Conservation (phyloP, 345 rosid species). For the Combretum micranthum region DNA sequence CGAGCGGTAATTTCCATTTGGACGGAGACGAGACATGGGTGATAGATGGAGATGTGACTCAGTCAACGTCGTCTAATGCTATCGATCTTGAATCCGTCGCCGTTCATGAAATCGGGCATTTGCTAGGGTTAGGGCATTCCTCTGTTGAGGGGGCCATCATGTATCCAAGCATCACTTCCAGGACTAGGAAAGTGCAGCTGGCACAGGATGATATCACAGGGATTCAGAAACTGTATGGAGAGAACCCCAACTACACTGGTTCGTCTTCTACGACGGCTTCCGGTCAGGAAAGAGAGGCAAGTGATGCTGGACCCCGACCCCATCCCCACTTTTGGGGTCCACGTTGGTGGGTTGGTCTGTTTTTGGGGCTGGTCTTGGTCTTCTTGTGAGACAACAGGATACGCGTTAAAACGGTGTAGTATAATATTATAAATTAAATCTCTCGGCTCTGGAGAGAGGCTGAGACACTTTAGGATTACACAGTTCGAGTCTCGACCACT, state of each 20-base stretch:
- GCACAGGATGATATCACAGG: conserved; percentile 60
- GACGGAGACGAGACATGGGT: conserved; percentile 80
- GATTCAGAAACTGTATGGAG: conserved; percentile 65
- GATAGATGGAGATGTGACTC: conserved; percentile 31
- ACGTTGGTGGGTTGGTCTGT: too few species aligned
- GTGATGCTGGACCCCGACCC: conserved; percentile 26
- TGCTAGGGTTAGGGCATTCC: conserved; percentile 90
- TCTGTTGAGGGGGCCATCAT: conserved; percentile 68
- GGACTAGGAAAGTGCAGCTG: conserved; percentile 57
- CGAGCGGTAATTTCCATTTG: conserved; percentile 67
- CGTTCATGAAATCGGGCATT: conserved; percentile 92
- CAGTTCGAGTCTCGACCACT: too few species aligned
- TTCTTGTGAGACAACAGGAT: too few species aligned
- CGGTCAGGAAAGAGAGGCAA: conserved; percentile 39
- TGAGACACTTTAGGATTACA: too few species aligned
- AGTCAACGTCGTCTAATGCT: conserved; percentile 30
- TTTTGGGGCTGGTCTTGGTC: too few species aligned
- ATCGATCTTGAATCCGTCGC: conserved; percentile 89
- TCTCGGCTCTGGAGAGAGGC: too few species aligned
- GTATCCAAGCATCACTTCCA: conserved; percentile 69
- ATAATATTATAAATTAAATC: too few species aligned
- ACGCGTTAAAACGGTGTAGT: too few species aligned
- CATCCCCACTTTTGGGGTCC: background rate
- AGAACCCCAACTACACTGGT: conserved; percentile 62
- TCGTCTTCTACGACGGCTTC: conserved; percentile 24